Percentiles rank a stretch among this genome's conserved stretches.
Evolutionary conservation across 2,329 filamentous ascomycete species (phyloP).

Genomic region (Ceratocystis colombiana): DNA sequence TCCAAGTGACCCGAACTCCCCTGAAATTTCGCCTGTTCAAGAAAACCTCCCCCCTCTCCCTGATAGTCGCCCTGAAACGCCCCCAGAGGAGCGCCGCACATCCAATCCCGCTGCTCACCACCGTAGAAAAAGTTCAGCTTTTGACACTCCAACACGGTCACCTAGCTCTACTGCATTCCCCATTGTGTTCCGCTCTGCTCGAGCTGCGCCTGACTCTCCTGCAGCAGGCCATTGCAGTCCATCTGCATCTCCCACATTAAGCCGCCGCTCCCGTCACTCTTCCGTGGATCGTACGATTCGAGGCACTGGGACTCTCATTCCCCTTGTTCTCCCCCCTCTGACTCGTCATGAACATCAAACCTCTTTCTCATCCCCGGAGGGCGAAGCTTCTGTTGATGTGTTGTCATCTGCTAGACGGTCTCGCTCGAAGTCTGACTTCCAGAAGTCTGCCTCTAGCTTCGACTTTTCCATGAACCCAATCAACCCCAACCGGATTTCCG

Average conservation of each 20-base stretch:
- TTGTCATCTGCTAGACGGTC: background rate
- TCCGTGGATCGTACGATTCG: constrained; percentile 29
- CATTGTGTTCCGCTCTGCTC: constrained; percentile 43
- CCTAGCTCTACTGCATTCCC: constrained; percentile 51
- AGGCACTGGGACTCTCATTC: constrained; percentile 27
- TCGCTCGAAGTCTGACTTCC: constrained; percentile 16
- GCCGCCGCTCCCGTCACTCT: constrained; percentile 34
- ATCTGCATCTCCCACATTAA: constrained; percentile 10
- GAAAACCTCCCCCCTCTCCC: constrained; percentile 43
- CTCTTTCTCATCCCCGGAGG: constrained; percentile 16
- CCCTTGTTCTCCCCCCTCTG: constrained; percentile 31
- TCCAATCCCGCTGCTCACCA: constrained; percentile 12
- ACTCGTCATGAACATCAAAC: constrained; percentile 28
- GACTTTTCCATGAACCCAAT: background rate
- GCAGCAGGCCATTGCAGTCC: constrained; percentile 13
- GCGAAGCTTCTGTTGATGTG: background rate
- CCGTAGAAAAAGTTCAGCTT: constrained; percentile 13
- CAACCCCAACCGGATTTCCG: background rate
- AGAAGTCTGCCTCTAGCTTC: background rate
- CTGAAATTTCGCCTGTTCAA: constrained; percentile 30
- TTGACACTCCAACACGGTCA: constrained; percentile 31
- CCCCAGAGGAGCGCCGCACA: constrained; percentile 27
- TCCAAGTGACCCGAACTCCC: constrained; percentile 48
- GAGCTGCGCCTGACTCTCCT: constrained; percentile 39
- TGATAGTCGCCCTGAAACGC: constrained; percentile 50